Evolutionary conservation across 108 stramenopile genomes (phyloP).

Genomic region (Mayamaea pseudoterrestris): DNA sequence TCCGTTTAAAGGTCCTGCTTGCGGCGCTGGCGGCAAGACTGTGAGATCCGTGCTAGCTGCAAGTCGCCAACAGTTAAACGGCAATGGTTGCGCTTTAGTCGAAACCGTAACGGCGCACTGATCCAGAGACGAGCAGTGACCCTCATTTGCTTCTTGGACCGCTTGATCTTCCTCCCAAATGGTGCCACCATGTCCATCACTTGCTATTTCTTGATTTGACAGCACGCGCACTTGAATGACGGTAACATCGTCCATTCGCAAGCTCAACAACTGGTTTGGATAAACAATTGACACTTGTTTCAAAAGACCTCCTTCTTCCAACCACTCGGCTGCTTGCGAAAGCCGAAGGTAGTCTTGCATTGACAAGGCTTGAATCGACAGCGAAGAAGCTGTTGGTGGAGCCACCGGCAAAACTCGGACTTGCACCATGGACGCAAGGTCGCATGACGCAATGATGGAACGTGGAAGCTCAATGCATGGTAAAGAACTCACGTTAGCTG

Average conservation of each 20-base stretch:
- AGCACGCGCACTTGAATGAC: conserved; percentile 15
- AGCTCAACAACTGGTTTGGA: conserved; percentile 29
- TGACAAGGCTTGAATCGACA: conserved; percentile 10
- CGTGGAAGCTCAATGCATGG: background rate
- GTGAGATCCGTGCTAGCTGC: no score
- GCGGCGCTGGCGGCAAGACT: no score
- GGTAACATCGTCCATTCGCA: conserved; percentile 15
- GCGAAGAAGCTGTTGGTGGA: no score
- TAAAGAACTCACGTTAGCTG: background rate
- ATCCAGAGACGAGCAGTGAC: no score
- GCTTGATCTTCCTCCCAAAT: no score
- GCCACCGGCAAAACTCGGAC: conserved; percentile 33
- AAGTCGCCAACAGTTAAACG: no score
- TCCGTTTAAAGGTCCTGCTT: no score
- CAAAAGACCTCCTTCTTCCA: conserved; percentile 52
- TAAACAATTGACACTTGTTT: conserved; percentile 61
- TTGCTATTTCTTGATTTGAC: background rate
- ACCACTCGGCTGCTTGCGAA: conserved; percentile 62
- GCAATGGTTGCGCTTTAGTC: no score
- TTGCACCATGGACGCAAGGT: conserved; percentile 6
- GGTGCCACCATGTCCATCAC: conserved; percentile 1
- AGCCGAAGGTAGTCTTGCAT: conserved; percentile 52
- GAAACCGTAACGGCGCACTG: no score
- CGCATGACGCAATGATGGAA: background rate
- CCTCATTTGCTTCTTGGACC: no score